Percentiles rank a stretch among this genome's conserved stretches.
phyloP scores from a whole-genome alignment of 495 filamentous ascomycete genomes.

The Hypoxylon subgilvum region DNA sequence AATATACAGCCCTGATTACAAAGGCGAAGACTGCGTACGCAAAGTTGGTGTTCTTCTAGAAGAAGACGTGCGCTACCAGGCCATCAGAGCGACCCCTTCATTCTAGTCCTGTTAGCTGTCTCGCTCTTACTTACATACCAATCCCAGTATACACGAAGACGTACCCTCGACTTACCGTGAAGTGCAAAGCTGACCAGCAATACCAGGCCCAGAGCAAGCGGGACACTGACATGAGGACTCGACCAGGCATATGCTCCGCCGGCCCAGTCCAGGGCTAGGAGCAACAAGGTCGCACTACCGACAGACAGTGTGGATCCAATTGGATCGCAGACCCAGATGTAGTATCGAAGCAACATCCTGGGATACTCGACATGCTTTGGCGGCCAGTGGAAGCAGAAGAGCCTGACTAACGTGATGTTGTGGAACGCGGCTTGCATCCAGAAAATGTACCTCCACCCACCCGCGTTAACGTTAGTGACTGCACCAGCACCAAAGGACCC shows the following conservation, averaged over 20 bases:
- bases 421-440: constrained; percentile 66
- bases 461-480: constrained; percentile 52
- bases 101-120: constrained; percentile 42
- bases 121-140: background rate
- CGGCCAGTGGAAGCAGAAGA: constrained; percentile 60
- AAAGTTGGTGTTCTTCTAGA: constrained; percentile 59
- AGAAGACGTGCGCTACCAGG: constrained; percentile 62
- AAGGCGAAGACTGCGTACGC: constrained; percentile 59
- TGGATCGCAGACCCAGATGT: constrained; percentile 60
- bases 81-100: constrained; percentile 61
- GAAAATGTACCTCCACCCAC: constrained; percentile 63
- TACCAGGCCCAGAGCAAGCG: constrained; percentile 53
- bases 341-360: constrained; percentile 49
- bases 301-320: constrained; percentile 59
- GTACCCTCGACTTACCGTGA: constrained; percentile 46
- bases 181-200: constrained; percentile 52
- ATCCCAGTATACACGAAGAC: background rate
- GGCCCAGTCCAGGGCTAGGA: constrained; percentile 61
- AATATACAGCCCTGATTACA: constrained; percentile 65
- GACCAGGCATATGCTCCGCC: constrained; percentile 57
- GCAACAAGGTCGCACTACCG: constrained; percentile 53
- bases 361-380: constrained; percentile 47
- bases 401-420: constrained; percentile 50
- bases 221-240: constrained; percentile 56
- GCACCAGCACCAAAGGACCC: constrained; percentile 57